These are phyloP conservation scores for Kalmusia sp. DNA, from an alignment of 2,329 filamentous ascomycete species.

Conservation along the genomic window DNA sequence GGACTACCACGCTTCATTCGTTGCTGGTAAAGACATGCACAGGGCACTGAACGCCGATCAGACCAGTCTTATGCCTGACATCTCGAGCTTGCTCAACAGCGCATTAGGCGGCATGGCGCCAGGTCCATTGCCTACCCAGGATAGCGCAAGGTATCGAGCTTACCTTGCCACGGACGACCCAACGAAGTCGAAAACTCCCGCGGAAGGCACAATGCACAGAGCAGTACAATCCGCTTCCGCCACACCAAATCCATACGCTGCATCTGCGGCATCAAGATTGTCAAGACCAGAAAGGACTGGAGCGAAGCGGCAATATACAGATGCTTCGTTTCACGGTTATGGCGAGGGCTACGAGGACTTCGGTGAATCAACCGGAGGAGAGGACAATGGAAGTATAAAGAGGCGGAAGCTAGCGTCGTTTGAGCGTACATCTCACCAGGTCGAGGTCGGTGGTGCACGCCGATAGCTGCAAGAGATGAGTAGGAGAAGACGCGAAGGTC, in stretches of 20 bases:
- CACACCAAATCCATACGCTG: slow-evolving; percentile 42
- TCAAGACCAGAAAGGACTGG: slow-evolving; percentile 68
- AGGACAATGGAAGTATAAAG: slow-evolving; percentile 61
- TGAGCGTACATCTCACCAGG: slow-evolving; percentile 41
- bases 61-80: slow-evolving; percentile 28
- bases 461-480: slow-evolving; percentile 37
- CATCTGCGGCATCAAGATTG: slow-evolving; percentile 52
- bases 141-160: slow-evolving; percentile 51
- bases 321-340: slow-evolving; percentile 77
- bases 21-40: slow-evolving; percentile 49
- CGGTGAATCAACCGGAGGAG: slow-evolving; percentile 74
- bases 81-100: slow-evolving; percentile 45
- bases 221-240: slow-evolving; percentile 24
- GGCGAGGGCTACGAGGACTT: slow-evolving; percentile 77
- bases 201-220: slow-evolving; percentile 30
- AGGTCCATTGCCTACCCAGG: slow-evolving; percentile 50
- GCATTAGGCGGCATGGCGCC: slow-evolving; percentile 52
- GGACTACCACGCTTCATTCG: slow-evolving; percentile 49
- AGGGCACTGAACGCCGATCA: slow-evolving; percentile 37
- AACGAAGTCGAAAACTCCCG: slow-evolving; percentile 33
- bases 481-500: not conserved
- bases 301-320: slow-evolving; percentile 79
- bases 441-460: slow-evolving; percentile 45
- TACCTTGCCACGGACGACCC: slow-evolving; percentile 55
- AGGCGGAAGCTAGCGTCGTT: slow-evolving; percentile 44